A percentile compares a stretch with the other conserved stretches of the same genome.
Conservation (phyloP, 2,329 filamentous ascomycete species). For the Calonectria leucothoes region DNA sequence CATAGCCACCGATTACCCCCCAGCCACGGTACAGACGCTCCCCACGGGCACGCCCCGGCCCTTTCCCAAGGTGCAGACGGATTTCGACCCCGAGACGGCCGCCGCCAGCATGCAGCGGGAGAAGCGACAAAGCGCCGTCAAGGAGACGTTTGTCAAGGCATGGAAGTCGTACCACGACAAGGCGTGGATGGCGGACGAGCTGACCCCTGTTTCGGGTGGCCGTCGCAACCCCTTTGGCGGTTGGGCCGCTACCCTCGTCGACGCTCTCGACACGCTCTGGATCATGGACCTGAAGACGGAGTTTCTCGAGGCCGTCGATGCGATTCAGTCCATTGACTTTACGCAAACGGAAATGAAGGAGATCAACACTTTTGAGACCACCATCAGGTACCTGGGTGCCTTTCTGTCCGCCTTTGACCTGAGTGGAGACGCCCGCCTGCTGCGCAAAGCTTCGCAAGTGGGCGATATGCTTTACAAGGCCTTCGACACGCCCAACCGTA, state of each 20-base stretch:
- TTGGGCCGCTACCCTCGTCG: constrained; percentile 76
- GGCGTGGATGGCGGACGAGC: constrained; percentile 74
- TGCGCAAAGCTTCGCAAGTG: constrained; percentile 72
- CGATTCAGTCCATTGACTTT: constrained; percentile 71
- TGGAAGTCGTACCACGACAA: constrained; percentile 71
- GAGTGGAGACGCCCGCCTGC: constrained; percentile 65
- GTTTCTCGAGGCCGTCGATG: constrained; percentile 72
- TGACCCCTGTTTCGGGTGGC: constrained; percentile 66
- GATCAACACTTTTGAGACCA: constrained; percentile 78
- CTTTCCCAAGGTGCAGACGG: constrained; percentile 49
- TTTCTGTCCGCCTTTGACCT: constrained; percentile 78
- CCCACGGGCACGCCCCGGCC: constrained; percentile 42
- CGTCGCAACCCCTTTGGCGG: constrained; percentile 71
- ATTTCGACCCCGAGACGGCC: constrained; percentile 42
- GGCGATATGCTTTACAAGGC: constrained; percentile 73
- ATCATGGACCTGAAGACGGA: constrained; percentile 76
- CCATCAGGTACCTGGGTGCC: constrained; percentile 77
- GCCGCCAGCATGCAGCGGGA: constrained; percentile 44
- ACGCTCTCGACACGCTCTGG: constrained; percentile 77
- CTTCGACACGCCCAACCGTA: constrained; percentile 76
- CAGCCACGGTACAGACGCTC: constrained; percentile 42
- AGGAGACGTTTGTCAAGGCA: constrained; percentile 50
- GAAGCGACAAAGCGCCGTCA: constrained; percentile 53
- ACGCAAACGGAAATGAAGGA: constrained; percentile 57
- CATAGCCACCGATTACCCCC: constrained; percentile 42